Evolutionary conservation across 1,284 basidiomycete species (phyloP), one percentile per base, ranked within the genome.

Genomic region (Moesziomyces antarcticus): DNA sequence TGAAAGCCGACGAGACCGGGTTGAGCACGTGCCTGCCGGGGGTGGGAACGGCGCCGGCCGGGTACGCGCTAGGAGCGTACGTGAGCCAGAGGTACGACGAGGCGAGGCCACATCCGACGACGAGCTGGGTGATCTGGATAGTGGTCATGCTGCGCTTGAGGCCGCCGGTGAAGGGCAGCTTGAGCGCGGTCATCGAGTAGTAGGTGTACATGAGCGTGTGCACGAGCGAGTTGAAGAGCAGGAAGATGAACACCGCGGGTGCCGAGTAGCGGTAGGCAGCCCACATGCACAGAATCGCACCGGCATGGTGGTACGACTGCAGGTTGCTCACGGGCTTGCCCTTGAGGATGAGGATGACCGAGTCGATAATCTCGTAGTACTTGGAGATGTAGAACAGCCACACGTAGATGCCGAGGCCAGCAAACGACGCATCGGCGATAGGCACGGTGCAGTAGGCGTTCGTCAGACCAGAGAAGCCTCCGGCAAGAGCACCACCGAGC

Each of bases 361-460:
- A 80, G 54, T 84, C 83, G 48, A 84, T 56, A 24, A 84, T 75
- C 56, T 84, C 83, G 78, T 81, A 84, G 75, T 78, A 84, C 65
- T 85, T 85, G 62, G 67, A 74, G 22, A 82, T 51, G 70, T 85
- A 84, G 70, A 85, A 85, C 25, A 82, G 67, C 68, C 77, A 84
- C 30, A 78, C 71, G 48, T 73, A 80, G 45, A 77, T 52, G 16
- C 73, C 72, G 27, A 84, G 79, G 3, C 73, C 75, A 3, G 60
- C 56, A 35, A 57, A 64, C 54, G 82, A 81, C 16, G 80, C 52
- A 13, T 80, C 73, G 24, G 77, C 62, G 50, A 78, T 77, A 16
- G 75, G 77, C 22, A 82, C 79, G 24, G 84, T 82, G 73, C 84
- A 85, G 72, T 79, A 82, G 14, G 79, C 81, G 47, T 80, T 80